phyloP scores from a whole-genome alignment of 352 stramenopile species.

The Lagenidium sp. region DNA sequence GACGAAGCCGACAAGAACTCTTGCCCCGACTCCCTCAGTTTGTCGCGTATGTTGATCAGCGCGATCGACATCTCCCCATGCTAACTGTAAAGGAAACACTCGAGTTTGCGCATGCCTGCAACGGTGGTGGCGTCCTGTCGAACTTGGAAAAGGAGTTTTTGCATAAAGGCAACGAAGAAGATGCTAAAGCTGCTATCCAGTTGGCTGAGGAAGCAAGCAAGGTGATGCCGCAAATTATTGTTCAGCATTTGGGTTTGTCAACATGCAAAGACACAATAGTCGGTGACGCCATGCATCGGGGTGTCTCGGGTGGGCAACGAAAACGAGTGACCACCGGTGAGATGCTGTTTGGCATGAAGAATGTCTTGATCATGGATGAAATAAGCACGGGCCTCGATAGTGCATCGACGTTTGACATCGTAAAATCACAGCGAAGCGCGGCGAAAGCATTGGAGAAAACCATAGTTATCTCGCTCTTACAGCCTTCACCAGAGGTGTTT shows the following conservation, averaged over 20 bases:
- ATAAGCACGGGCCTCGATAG: conserved; percentile 89
- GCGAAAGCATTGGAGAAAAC: conserved; percentile 33
- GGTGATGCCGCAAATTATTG: conserved; percentile 3
- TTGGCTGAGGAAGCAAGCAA: conserved; percentile 7
- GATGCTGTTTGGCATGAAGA: conserved; percentile 55
- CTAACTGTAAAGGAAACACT: conserved; percentile 89
- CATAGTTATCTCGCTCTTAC: conserved; percentile 42
- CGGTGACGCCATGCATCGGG: conserved; percentile 32
- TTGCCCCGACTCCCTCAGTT: conserved; percentile 17
- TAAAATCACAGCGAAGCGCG: conserved; percentile 36
- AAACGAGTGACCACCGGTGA: conserved; percentile 41
- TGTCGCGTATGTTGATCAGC: conserved; percentile 23
- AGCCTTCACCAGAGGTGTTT: conserved; percentile 46
- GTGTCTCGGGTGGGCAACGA: conserved; percentile 37
- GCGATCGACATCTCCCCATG: conserved; percentile 68
- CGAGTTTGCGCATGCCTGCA: conserved; percentile 80
- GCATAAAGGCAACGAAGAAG: conserved; percentile 14
- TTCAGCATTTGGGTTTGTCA: conserved; percentile 16
- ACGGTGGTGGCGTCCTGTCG: conserved; percentile 11
- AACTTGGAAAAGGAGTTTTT: conserved; percentile 22
- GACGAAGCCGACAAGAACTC: conserved; percentile 6
- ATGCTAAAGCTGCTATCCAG: conserved; percentile 18
- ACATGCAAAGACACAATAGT: conserved; percentile 36
- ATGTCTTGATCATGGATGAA: conserved; percentile 72
- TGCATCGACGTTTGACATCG: conserved; percentile 86